These are phyloP conservation scores for Penicillium sp. DNA, from an alignment of 2,329 filamentous ascomycete genomes.

Conservation along the genomic window DNA sequence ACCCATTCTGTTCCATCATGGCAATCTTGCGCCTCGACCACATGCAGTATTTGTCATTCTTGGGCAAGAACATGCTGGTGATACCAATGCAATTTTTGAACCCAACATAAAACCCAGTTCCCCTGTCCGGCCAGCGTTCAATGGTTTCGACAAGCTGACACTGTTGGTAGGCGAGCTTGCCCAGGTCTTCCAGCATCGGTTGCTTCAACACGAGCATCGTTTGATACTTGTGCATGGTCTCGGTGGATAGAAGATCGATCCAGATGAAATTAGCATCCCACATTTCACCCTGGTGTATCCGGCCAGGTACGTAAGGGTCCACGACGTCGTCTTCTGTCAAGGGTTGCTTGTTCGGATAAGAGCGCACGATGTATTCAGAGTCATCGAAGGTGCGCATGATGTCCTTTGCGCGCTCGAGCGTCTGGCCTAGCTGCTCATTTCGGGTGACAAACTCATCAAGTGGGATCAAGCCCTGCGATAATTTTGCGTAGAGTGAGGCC, in stretches of 20 bases:
- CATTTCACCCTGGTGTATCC: conserved; percentile 67
- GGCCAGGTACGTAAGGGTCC: conserved; percentile 66
- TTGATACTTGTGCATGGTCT: conserved; percentile 78
- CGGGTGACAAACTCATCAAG: conserved; percentile 64
- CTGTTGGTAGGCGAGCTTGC: conserved; percentile 62
- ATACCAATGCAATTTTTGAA: conserved; percentile 75
- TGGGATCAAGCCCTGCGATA: conserved; percentile 62
- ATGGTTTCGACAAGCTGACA: conserved; percentile 79
- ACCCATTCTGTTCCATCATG: conserved; percentile 75
- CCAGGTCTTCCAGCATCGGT: conserved; percentile 54
- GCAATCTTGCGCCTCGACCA: conserved; percentile 82
- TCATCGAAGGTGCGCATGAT: conserved; percentile 64
- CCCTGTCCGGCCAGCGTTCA: conserved; percentile 66
- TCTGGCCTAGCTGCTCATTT: conserved; percentile 54
- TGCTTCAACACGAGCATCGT: conserved; percentile 57
- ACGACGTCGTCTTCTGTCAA: conserved; percentile 65
- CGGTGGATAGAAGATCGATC: conserved; percentile 74
- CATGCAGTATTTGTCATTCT: conserved; percentile 66
- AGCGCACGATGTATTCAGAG: conserved; percentile 59
- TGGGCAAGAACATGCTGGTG: conserved; percentile 73
- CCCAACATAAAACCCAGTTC: conserved; percentile 67
- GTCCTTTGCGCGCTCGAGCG: conserved; percentile 41
- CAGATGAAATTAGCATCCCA: conserved; percentile 72
- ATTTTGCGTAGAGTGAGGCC: conserved; percentile 70
- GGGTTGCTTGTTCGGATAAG: conserved; percentile 57